These are phyloP conservation scores for Scutellaria minor DNA, from an alignment of 257 asterid species.

Conservation along the genomic window DNA sequence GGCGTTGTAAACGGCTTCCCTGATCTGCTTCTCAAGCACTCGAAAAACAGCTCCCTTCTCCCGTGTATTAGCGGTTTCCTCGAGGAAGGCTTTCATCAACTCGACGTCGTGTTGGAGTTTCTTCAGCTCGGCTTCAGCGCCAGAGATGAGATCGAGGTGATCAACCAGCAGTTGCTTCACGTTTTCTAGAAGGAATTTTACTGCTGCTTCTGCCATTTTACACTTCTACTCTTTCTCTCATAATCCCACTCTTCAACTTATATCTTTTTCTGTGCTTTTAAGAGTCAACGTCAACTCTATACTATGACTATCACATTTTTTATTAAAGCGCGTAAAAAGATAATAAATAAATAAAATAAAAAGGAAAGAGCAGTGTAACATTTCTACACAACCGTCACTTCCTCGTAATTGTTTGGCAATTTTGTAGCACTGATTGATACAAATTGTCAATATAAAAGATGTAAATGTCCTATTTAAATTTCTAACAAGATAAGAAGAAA, in stretches of 20 bases:
- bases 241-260: background rate
- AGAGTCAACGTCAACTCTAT: too few relatives aligned
- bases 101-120: constrained; percentile 33
- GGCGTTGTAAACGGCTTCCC: constrained; percentile 34
- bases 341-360: too few relatives aligned
- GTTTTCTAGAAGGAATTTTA: constrained; percentile 39
- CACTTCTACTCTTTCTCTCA: background rate
- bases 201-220: constrained; percentile 38
- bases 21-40: constrained; percentile 28
- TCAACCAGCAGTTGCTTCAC: constrained; percentile 22
- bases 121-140: constrained; percentile 29
- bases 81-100: constrained; percentile 29
- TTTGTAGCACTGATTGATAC: too few relatives aligned
- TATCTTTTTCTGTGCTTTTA: too few relatives aligned
- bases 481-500: too few relatives aligned
- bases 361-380: too few relatives aligned
- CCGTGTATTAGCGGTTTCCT: constrained; percentile 28
- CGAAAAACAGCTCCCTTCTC: constrained; percentile 30
- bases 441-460: too few relatives aligned
- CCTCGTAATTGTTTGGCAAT: too few relatives aligned
- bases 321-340: too few relatives aligned
- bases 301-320: too few relatives aligned
- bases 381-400: too few relatives aligned
- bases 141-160: constrained; percentile 20
- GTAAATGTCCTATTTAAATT: too few relatives aligned